Evolutionary conservation across 768 basidiomycete species (phyloP).

Genomic region (Harrya chromipes): DNA sequence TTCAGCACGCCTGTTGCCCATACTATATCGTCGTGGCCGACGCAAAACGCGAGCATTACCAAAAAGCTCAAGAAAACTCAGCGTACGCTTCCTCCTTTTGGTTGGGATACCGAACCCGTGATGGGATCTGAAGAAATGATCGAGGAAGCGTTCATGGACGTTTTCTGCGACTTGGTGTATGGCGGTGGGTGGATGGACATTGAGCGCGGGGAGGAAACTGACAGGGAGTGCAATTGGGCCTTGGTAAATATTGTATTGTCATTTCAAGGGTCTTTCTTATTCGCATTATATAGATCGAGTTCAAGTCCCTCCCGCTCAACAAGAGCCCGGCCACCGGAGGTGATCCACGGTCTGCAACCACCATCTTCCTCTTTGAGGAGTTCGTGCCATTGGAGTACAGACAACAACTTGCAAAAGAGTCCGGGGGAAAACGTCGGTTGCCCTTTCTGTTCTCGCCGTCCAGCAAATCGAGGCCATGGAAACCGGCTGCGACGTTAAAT

Average conservation of each 20-base stretch:
- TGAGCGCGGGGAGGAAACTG: constrained; percentile 64
- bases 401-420: constrained; percentile 61
- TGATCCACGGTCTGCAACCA: constrained; percentile 72
- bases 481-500: constrained; percentile 77
- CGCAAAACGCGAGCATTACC: constrained; percentile 66
- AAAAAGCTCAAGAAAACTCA: constrained; percentile 84
- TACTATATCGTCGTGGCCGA: constrained; percentile 69
- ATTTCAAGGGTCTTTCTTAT: constrained; percentile 1
- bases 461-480: constrained; percentile 57
- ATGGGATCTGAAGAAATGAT: constrained; percentile 75
- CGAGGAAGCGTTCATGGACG: constrained; percentile 88
- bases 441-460: constrained; percentile 63
- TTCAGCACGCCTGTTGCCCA: constrained; percentile 60
- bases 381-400: constrained; percentile 88
- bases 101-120: constrained; percentile 89
- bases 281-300: constrained; percentile 67
- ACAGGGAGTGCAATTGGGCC: constrained; percentile 90
- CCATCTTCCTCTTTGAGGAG: constrained; percentile 87
- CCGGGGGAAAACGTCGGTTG: constrained; percentile 56
- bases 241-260: constrained; percentile 50
- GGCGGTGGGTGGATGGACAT: constrained; percentile 85
- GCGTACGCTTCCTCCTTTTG: constrained; percentile 70
- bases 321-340: constrained; percentile 15
- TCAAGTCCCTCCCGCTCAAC: constrained; percentile 65
- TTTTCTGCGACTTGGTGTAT: constrained; percentile 78